These are phyloP conservation scores for Oemleria cerasiformis DNA, from an alignment of 306 rosid genomes.

Conservation along the genomic window DNA sequence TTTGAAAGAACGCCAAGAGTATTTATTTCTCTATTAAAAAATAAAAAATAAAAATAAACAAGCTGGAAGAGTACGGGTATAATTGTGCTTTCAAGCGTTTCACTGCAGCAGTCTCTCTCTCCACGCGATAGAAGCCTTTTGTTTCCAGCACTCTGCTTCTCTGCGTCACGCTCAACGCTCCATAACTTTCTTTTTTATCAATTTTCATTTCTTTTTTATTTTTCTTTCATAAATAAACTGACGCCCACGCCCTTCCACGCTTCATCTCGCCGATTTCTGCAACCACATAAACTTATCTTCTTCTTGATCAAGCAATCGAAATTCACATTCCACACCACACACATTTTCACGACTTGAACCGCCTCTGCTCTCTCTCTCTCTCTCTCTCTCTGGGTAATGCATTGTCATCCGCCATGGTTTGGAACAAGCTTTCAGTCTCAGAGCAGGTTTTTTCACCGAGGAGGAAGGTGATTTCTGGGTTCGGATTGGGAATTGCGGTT, in stretches of 20 bases:
- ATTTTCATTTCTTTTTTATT: neutral
- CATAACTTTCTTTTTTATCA: neutral
- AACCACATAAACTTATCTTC: neutral
- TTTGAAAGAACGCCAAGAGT: neutral
- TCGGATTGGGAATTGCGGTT: slow-evolving; percentile 57
- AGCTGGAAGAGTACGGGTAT: neutral
- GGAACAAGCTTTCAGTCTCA: slow-evolving; percentile 40
- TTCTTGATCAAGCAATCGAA: neutral
- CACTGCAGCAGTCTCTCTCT: neutral
- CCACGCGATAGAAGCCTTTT: neutral
- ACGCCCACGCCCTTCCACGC: neutral
- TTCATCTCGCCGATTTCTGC: neutral
- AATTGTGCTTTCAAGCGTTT: neutral
- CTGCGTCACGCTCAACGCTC: neutral
- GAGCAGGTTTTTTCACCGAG: slow-evolving; percentile 48
- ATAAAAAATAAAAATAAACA: no score
- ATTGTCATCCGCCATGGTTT: slow-evolving; percentile 43
- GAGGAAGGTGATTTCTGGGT: slow-evolving; percentile 65
- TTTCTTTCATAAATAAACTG: neutral
- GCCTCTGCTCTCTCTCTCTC: neutral
- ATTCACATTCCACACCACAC: slow-evolving; percentile 1
- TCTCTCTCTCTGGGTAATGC: slow-evolving; percentile 16
- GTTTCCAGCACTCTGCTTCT: neutral
- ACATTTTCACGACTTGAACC: neutral
- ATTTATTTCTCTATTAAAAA: neutral